These are phyloP conservation scores for Agaricus blazei DNA, from an alignment of 768 basidiomycete species.

Conservation along the genomic window DNA sequence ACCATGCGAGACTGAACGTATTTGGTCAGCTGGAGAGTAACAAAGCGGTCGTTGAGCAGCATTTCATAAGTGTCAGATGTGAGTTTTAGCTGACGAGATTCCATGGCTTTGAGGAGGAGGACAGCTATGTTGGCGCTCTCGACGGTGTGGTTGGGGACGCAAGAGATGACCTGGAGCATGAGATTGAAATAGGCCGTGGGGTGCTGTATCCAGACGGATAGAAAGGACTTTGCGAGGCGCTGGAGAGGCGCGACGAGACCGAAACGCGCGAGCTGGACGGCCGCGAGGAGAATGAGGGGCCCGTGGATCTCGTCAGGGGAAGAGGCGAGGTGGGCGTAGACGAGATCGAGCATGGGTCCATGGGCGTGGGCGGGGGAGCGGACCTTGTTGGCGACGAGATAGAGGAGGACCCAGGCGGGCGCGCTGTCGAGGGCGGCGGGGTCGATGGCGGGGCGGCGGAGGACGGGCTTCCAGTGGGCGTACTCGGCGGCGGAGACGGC, in stretches of 20 bases:
- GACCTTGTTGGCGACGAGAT: constrained; percentile 42
- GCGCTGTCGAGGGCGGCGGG: constrained; percentile 4
- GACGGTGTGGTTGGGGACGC: constrained; percentile 31
- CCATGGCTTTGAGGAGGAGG: constrained; percentile 41
- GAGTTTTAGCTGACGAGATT: constrained; percentile 36
- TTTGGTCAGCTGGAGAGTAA: constrained; percentile 45
- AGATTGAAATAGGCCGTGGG: constrained; percentile 41
- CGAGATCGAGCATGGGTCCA: constrained; percentile 37
- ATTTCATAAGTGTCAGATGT: constrained; percentile 34
- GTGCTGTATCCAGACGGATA: constrained; percentile 20
- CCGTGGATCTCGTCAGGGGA: constrained; percentile 29
- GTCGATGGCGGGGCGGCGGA: constrained; percentile 28
- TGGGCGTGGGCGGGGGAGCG: constrained; percentile 39
- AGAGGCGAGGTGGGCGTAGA: constrained; percentile 30
- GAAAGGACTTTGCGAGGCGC: constrained; percentile 36
- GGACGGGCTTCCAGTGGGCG: constrained; percentile 30
- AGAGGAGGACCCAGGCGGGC: constrained; percentile 55
- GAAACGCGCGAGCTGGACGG: constrained; percentile 45
- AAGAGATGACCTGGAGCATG: constrained; percentile 45
- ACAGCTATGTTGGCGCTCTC: constrained; percentile 35
- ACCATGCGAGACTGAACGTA: constrained; percentile 39
- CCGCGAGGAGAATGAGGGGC: constrained; percentile 40
- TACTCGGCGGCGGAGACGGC: constrained; percentile 32
- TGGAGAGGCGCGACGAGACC: constrained; percentile 43
- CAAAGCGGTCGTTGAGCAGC: constrained; percentile 45